A percentile compares a stretch with the other conserved stretches of the same genome.
Evolutionary conservation across 2,329 filamentous ascomycete species (phyloP).

Genomic region (Lomentospora prolificans): DNA sequence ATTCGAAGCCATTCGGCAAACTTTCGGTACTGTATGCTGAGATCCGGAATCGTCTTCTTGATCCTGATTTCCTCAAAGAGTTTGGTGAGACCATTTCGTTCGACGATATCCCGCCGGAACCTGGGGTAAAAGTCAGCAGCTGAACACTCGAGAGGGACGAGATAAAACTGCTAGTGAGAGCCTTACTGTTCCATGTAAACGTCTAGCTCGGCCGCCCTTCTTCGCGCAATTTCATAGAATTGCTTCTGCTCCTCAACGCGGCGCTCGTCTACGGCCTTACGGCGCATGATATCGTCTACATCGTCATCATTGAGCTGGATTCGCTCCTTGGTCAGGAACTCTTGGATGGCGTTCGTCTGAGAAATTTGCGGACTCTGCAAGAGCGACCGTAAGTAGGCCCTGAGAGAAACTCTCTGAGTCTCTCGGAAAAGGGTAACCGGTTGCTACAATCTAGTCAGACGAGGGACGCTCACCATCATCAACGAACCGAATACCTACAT

Average conservation of each 20-base stretch:
- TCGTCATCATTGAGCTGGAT: constrained; percentile 74
- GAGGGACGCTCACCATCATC: no score
- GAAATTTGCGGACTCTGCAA: constrained; percentile 78
- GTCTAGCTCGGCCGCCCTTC: constrained; percentile 84
- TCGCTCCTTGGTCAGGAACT: constrained; percentile 69
- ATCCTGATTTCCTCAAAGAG: constrained; percentile 88
- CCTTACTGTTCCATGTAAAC: constrained; percentile 92
- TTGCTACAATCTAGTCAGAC: constrained; percentile 8
- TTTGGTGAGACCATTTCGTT: constrained; percentile 74
- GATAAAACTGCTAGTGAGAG: not conserved
- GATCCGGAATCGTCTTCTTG: constrained; percentile 75
- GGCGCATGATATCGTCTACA: constrained; percentile 64
- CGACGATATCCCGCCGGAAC: constrained; percentile 58
- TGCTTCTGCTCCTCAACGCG: constrained; percentile 84
- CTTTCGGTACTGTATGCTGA: constrained; percentile 93
- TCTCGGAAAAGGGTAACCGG: constrained; percentile 59
- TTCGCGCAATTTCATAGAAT: constrained; percentile 91
- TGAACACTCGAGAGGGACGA: not conserved
- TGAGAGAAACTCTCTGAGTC: constrained; percentile 79
- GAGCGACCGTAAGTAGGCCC: constrained; percentile 81
- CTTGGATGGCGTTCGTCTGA: constrained; percentile 69
- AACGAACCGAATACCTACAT: not conserved
- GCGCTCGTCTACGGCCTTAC: constrained; percentile 77
- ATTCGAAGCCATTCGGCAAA: constrained; percentile 98
- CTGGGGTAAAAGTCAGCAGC: constrained; percentile 20